These are phyloP conservation scores for Phytophthora brassicae DNA, from an alignment of 352 stramenopile genomes.

Conservation along the genomic window DNA sequence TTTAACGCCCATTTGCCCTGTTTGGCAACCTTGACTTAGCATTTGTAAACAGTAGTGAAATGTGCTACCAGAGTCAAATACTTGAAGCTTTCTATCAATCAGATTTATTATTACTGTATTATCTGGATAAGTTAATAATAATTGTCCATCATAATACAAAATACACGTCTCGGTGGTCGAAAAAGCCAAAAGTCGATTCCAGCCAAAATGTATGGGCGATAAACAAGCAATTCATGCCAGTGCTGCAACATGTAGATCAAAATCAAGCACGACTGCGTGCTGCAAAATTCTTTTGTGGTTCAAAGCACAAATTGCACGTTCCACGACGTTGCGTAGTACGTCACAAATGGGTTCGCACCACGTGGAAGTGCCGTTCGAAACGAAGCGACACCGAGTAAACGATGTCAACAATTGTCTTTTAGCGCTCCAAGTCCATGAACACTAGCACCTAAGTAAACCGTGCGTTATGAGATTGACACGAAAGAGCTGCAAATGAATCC, in stretches of 20 bases:
- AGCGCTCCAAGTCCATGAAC: not conserved
- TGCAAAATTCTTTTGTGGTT: slow-evolving; percentile 27
- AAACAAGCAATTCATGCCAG: too few relatives aligned
- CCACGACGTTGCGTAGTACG: not conserved
- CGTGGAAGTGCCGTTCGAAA: slow-evolving; percentile 23
- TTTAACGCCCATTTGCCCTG: slow-evolving; percentile 10
- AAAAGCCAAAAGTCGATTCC: not conserved
- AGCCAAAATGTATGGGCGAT: slow-evolving; percentile 8
- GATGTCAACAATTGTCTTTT: not conserved
- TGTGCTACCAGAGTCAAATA: too few relatives aligned
- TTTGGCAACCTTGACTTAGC: too few relatives aligned
- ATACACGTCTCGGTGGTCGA: slow-evolving; percentile 12
- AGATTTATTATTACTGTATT: too few relatives aligned
- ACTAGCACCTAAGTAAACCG: slow-evolving; percentile 10
- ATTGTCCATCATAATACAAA: not conserved
- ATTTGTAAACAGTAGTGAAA: too few relatives aligned
- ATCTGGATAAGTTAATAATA: too few relatives aligned
- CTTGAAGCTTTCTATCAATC: too few relatives aligned
- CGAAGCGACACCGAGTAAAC: slow-evolving; percentile 14
- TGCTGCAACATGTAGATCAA: not conserved
- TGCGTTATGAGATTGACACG: slow-evolving; percentile 18
- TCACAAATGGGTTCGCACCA: slow-evolving; percentile 7
- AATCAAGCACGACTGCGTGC: not conserved
- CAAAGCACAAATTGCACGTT: slow-evolving; percentile 14
- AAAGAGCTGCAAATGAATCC: slow-evolving; percentile 13